Base-by-base conservation (phyloP, 768 basidiomycete species). In the Gyrodon lividus region DNA sequence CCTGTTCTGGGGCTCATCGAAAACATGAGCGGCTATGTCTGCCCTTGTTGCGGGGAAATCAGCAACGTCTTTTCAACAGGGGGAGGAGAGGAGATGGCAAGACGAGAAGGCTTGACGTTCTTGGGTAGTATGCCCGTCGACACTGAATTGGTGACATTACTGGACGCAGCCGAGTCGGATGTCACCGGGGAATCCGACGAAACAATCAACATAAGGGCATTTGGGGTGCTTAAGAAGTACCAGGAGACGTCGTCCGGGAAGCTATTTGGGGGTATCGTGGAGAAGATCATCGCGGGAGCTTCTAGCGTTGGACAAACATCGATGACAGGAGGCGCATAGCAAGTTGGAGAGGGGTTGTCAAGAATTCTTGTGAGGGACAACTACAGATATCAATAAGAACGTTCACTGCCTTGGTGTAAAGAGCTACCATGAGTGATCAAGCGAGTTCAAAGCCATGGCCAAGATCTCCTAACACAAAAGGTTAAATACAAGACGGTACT, bases 21-120 rank as follows among this genome's bases (percentile, higher is more conserved):
- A 67, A 99, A 98, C 72, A 98, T 98, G 97, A 90, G 92, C 57
- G 97, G 97, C 44, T 98, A 97, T 71, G 89, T 88, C 17, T 98
- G 96, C 64, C 97, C 97, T 40, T 97, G 95, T 66, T 98, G 97
- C 66, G 92, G 92, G 14, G 95, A 98, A 69, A 76, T 98, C 59
- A 92, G 86, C 74, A 92, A 96, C 67, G 82, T 97, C 48, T 99
- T 98, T 69, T 97, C 94, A 7, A 87, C 84, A 4, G 93, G 93
- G 14, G 97, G 97, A 2, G 97, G 95, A 2, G 83, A 87, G 70
- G 88, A 86, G 62, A 85, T 94, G 87, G 93, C 91, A 4, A 75
- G 77, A 55, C 78, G 77, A 45, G 90, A 95, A 61, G 79, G 76
- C 1, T 60, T 98, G 33, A 67, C 64, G 43, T 97, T 94, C 66